Evolutionary conservation across 1,284 basidiomycete species (phyloP).

Genomic region (Macrocybe sp.): DNA sequence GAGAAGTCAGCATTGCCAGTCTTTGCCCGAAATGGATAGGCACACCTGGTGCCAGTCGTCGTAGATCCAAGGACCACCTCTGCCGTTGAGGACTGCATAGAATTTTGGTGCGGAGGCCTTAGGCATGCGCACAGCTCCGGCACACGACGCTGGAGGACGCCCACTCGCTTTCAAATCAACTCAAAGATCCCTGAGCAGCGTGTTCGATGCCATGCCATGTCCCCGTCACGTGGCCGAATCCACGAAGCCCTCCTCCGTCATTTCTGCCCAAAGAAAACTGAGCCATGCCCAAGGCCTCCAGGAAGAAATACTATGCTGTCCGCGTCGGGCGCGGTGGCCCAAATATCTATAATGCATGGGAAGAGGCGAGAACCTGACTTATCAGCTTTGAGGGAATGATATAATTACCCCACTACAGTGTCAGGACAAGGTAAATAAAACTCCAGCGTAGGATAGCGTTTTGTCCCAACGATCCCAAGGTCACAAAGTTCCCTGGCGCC

Average conservation of each 20-base stretch:
- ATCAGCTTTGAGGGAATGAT: too few relatives aligned
- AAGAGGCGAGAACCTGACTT: not conserved
- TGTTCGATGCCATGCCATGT: too few relatives aligned
- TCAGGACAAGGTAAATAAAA: slow-evolving; percentile 1
- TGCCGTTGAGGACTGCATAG: slow-evolving; percentile 12
- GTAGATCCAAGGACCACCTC: slow-evolving; percentile 9
- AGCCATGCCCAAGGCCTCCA: not conserved
- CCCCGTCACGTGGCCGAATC: too few relatives aligned
- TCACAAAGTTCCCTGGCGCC: slow-evolving; percentile 2
- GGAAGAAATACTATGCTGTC: not conserved
- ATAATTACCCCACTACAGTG: not conserved
- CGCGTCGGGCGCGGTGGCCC: slow-evolving; percentile 1
- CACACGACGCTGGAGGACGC: too few relatives aligned
- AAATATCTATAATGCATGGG: not conserved
- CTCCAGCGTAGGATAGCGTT: not conserved
- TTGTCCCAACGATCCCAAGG: not conserved
- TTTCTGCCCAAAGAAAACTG: too few relatives aligned
- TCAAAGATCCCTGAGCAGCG: too few relatives aligned
- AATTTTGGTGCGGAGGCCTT: slow-evolving; percentile 2
- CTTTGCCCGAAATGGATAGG: too few relatives aligned
- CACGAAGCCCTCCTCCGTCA: too few relatives aligned
- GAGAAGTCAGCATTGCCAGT: not conserved
- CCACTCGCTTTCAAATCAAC: too few relatives aligned
- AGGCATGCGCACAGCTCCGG: too few relatives aligned
- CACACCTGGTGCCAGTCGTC: slow-evolving; percentile 6